phyloP scores from a whole-genome alignment of 352 stramenopile genomes.

The Pythium dissotocum region DNA sequence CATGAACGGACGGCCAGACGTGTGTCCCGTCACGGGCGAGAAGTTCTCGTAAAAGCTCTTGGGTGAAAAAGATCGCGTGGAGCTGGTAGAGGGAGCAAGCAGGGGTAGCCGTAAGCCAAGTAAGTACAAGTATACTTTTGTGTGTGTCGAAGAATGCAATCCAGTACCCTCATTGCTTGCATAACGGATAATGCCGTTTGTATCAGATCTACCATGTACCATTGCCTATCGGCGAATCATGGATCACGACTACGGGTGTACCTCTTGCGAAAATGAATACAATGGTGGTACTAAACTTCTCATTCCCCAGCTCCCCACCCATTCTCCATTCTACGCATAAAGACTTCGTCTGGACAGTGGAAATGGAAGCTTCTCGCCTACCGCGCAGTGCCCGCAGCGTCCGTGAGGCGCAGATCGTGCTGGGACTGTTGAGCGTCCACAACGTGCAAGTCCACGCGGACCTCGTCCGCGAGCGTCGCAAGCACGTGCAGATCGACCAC shows the following conservation, averaged over 20 bases:
- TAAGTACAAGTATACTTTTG: conserved; percentile 8
- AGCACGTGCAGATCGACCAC: background rate
- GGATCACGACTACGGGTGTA: no score
- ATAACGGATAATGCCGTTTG: background rate
- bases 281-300: no score
- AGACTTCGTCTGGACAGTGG: no score
- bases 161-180: no score
- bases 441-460: background rate
- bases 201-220: no score
- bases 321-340: no score
- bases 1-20: conserved; percentile 80
- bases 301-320: no score
- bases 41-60: conserved; percentile 57
- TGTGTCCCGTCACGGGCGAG: conserved; percentile 80
- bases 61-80: no score
- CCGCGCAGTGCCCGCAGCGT: background rate
- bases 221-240: no score
- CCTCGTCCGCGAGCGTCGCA: background rate
- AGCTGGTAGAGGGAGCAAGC: no score
- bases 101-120: background rate
- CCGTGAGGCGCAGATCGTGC: background rate
- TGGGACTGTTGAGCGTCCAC: background rate
- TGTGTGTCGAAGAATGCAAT: background rate
- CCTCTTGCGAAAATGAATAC: no score
- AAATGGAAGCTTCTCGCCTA: background rate